These are phyloP conservation scores for Parietaria judaica DNA, from an alignment of 306 rosid genomes.

Conservation along the genomic window DNA sequence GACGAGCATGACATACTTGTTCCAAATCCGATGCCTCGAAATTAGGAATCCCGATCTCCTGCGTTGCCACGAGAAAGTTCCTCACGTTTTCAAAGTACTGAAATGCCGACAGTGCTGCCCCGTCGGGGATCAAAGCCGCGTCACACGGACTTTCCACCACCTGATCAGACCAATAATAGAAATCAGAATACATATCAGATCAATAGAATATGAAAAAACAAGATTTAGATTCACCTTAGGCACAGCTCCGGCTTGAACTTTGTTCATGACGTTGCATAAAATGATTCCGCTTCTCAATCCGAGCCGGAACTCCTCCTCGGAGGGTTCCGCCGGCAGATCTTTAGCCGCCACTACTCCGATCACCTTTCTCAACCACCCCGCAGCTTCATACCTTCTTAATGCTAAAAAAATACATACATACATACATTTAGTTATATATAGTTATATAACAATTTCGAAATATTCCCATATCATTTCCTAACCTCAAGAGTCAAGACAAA, in stretches of 20 bases:
- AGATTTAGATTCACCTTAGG: slow-evolving; percentile 39
- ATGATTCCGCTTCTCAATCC: slow-evolving; percentile 92
- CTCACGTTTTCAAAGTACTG: slow-evolving; percentile 94
- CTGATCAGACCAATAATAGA: slow-evolving; percentile 23
- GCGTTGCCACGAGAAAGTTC: slow-evolving; percentile 74
- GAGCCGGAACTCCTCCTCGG: slow-evolving; percentile 95
- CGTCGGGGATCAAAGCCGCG: slow-evolving; percentile 72
- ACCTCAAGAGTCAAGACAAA: too few relatives aligned
- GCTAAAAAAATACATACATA: slow-evolving; percentile 30
- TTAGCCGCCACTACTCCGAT: slow-evolving; percentile 93
- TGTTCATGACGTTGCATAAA: slow-evolving; percentile 78
- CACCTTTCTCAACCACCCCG: slow-evolving; percentile 94
- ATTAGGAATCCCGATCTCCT: slow-evolving; percentile 78
- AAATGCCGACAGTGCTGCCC: slow-evolving; percentile 81
- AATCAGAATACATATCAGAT: neutral
- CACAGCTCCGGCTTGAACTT: slow-evolving; percentile 77
- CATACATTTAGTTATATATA: neutral
- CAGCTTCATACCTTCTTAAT: slow-evolving; percentile 82
- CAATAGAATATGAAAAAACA: neutral
- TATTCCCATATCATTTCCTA: too few relatives aligned
- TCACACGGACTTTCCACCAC: slow-evolving; percentile 91
- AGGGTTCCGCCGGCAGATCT: slow-evolving; percentile 93
- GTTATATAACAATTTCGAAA: neutral
- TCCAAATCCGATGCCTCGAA: slow-evolving; percentile 95
- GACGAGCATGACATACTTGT: slow-evolving; percentile 42